Conservation (phyloP, 148 eudicot species). For the Silene uniflora region DNA sequence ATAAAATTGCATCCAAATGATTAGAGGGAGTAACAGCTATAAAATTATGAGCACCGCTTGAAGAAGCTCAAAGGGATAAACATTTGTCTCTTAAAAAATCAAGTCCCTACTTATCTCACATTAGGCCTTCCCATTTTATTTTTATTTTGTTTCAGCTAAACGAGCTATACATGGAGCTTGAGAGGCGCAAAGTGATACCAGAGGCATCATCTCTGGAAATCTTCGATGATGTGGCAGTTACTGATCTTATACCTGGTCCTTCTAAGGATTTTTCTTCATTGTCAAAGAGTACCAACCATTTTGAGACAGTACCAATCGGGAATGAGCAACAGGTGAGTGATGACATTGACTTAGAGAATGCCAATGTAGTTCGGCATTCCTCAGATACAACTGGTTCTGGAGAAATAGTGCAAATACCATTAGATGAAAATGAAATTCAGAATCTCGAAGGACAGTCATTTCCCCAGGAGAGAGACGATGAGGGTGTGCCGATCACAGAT, state of each 20-base stretch:
- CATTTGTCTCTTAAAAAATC: not conserved
- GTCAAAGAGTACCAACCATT: slow-evolving; percentile 22
- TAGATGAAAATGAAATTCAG: slow-evolving; percentile 47
- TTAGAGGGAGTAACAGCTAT: not conserved
- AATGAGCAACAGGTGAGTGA: slow-evolving; percentile 26
- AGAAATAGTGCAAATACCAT: slow-evolving; percentile 78
- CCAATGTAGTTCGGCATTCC: slow-evolving; percentile 25
- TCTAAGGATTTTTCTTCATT: slow-evolving; percentile 26
- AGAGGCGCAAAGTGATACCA: slow-evolving; percentile 25
- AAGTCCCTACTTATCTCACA: not conserved
- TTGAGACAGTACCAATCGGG: slow-evolving; percentile 28
- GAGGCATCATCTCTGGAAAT: slow-evolving; percentile 23
- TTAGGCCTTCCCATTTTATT: not conserved
- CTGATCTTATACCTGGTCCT: slow-evolving; percentile 29
- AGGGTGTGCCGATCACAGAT: slow-evolving; percentile 53
- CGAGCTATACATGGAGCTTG: slow-evolving; percentile 57
- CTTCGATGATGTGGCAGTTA: slow-evolving; percentile 25
- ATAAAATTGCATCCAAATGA: not conserved
- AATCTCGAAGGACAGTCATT: slow-evolving; percentile 28
- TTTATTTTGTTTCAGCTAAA: slow-evolving; percentile 51
- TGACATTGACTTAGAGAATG: slow-evolving; percentile 21
- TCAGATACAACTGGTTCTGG: slow-evolving; percentile 42
- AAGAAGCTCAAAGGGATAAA: not conserved
- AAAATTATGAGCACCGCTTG: not conserved
- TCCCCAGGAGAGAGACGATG: slow-evolving; percentile 22